These are phyloP conservation scores for Exophiala sp. DNA, from an alignment of 2,329 filamentous ascomycete genomes.

Conservation along the genomic window DNA sequence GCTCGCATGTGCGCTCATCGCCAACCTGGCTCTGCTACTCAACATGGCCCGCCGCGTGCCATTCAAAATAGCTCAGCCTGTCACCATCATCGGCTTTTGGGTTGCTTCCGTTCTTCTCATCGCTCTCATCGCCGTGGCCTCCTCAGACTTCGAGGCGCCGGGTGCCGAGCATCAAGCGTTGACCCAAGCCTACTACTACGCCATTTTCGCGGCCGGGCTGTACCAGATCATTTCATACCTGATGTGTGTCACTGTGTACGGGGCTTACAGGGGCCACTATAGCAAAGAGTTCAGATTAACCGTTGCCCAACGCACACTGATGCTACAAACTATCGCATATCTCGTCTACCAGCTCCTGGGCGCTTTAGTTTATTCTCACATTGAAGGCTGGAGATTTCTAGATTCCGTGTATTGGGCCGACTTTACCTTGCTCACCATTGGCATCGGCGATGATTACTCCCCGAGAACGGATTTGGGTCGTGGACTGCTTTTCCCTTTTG, in stretches of 20 bases:
- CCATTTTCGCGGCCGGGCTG: constrained; percentile 50
- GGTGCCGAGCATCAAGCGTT: constrained; percentile 42
- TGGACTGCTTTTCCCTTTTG: constrained; percentile 49
- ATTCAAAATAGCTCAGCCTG: constrained; percentile 53
- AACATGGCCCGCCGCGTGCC: constrained; percentile 54
- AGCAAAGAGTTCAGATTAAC: constrained; percentile 53
- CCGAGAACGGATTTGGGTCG: constrained; percentile 48
- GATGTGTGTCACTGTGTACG: constrained; percentile 52
- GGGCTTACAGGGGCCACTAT: constrained; percentile 50
- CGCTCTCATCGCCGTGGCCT: constrained; percentile 44
- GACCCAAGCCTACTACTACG: constrained; percentile 56
- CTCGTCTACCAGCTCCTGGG: constrained; percentile 39
- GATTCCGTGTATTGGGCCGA: constrained; percentile 53
- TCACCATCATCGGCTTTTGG: constrained; percentile 56
- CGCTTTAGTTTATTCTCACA: constrained; percentile 35
- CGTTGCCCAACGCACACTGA: constrained; percentile 49
- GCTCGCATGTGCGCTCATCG: constrained; percentile 48
- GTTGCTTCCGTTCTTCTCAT: constrained; percentile 51
- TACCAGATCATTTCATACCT: constrained; percentile 53
- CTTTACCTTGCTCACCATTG: constrained; percentile 52
- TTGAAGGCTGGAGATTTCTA: constrained; percentile 50
- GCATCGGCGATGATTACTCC: constrained; percentile 48
- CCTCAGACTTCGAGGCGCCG: constrained; percentile 36
- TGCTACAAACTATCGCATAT: constrained; percentile 42
- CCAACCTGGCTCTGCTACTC: constrained; percentile 51